A percentile compares a stretch with the other conserved stretches of the same genome.
Evolutionary conservation across 805 yeast genomes (phyloP).

Genomic region (Kluyveromyces nonfermentans): DNA sequence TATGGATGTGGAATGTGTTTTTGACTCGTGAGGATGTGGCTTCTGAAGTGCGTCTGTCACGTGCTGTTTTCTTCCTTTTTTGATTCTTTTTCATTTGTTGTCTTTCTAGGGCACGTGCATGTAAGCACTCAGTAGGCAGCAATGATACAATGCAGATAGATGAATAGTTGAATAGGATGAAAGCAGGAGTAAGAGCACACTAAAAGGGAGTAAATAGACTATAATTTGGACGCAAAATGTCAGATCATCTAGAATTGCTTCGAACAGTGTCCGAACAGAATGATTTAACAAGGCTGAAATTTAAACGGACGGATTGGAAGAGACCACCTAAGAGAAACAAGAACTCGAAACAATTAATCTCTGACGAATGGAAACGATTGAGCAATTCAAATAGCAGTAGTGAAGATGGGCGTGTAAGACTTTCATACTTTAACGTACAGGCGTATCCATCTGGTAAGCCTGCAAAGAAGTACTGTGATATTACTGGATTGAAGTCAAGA

Average conservation of each 20-base stretch:
- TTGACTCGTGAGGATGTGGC: no score
- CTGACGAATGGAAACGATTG: conserved; percentile 66
- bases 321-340: conserved; percentile 56
- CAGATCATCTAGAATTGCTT: conserved; percentile 15
- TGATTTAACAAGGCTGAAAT: conserved; percentile 28
- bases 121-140: no score
- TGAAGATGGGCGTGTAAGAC: conserved; percentile 35
- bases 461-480: conserved; percentile 77
- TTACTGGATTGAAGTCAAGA: conserved; percentile 75
- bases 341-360: conserved; percentile 58
- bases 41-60: no score
- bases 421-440: conserved; percentile 60
- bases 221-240: not conserved
- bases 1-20: no score
- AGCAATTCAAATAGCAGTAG: conserved; percentile 26
- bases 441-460: conserved; percentile 89
- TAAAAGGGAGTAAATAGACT: no score
- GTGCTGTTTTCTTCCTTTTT: no score
- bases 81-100: no score
- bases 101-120: no score
- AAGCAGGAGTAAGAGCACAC: no score
- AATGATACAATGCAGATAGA: no score
- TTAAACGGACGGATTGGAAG: conserved; percentile 49
- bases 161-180: no score
- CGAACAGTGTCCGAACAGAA: conserved; percentile 19